Evolutionary conservation across 805 yeast genomes (phyloP).

Genomic region (Ogataea nitratoaversa): DNA sequence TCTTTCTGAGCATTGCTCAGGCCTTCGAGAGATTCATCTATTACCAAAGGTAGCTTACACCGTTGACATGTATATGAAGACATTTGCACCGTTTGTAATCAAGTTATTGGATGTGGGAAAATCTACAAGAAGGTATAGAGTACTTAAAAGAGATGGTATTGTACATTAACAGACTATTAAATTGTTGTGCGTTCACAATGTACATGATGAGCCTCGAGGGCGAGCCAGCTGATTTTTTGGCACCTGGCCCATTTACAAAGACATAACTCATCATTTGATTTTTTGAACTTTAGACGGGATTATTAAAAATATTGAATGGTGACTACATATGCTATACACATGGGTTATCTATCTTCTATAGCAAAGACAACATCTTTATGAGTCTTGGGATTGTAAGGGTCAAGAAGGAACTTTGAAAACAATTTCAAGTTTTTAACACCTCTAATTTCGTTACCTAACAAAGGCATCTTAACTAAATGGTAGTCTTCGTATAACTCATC

Average conservation of each 20-base stretch:
- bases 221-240: no score
- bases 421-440: conserved; percentile 81
- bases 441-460: conserved; percentile 91
- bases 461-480: conserved; percentile 93
- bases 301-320: no score
- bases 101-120: no score
- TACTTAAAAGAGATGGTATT: no score
- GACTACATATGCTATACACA: background rate
- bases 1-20: conserved; percentile 53
- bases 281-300: no score
- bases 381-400: conserved; percentile 69
- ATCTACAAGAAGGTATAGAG: no score
- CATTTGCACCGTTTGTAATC: conserved; percentile 16
- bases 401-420: conserved; percentile 76
- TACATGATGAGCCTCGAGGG: no score
- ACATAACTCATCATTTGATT: no score
- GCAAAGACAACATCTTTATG: conserved; percentile 52
- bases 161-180: no score
- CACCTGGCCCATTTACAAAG: no score
- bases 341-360: conserved; percentile 41
- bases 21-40: conserved; percentile 52
- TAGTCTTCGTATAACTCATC: conserved; percentile 95
- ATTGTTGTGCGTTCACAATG: no score
- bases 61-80: conserved; percentile 47
- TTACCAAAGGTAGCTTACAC: conserved; percentile 53